phyloP scores from a whole-genome alignment of 2,329 filamentous ascomycete genomes.

The Fusarium denticulatum region DNA sequence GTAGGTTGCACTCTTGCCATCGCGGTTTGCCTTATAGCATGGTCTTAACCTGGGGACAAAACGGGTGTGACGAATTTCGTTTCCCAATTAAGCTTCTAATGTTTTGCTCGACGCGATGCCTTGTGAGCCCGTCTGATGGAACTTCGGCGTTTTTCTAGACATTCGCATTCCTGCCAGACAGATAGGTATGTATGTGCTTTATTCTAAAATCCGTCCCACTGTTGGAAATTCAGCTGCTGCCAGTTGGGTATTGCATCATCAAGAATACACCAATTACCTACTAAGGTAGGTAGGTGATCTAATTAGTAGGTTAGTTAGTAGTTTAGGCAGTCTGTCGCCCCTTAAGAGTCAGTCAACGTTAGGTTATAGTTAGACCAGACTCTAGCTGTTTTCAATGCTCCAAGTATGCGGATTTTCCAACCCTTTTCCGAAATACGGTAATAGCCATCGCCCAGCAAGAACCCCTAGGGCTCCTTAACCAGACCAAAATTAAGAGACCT shows the following conservation, averaged over 20 bases:
- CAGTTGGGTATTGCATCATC: slow-evolving; percentile 10
- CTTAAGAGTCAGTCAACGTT: neutral
- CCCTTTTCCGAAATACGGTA: neutral
- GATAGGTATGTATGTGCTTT: neutral
- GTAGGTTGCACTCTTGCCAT: neutral
- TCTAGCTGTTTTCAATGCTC: neutral
- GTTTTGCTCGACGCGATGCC: neutral
- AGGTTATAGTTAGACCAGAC: neutral
- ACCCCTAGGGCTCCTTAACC: neutral
- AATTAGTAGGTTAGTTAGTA: neutral
- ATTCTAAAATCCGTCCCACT: neutral
- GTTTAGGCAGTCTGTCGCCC: neutral
- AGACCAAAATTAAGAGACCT: neutral
- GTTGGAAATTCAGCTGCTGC: neutral
- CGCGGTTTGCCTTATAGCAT: neutral
- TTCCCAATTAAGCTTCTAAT: neutral
- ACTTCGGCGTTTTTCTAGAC: neutral
- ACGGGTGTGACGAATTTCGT: neutral
- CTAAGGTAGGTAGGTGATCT: neutral
- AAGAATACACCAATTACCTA: neutral
- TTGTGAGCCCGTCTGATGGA: neutral
- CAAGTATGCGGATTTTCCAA: neutral
- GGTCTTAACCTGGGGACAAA: neutral
- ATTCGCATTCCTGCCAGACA: neutral
- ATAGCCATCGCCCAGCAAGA: neutral